Conservation (phyloP, 2,329 filamentous ascomycete genomes). For the Fusarium foetens region DNA sequence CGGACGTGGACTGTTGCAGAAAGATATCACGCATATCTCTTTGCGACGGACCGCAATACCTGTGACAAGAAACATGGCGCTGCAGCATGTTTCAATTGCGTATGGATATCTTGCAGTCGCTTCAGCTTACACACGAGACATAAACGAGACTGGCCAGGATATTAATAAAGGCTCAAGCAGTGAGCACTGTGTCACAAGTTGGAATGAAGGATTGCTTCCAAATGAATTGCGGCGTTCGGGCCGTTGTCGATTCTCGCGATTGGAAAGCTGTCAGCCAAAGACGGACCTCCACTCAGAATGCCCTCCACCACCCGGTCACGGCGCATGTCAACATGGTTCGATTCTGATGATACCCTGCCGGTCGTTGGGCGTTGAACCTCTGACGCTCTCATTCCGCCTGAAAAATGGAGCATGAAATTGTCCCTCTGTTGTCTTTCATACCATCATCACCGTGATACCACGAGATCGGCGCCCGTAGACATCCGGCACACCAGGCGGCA, state of each 20-base stretch:
- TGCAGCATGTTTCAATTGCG: constrained; percentile 9
- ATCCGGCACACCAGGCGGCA: not conserved
- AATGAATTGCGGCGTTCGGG: constrained; percentile 25
- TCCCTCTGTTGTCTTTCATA: not conserved
- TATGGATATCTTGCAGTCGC: not conserved
- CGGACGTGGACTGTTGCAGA: not conserved
- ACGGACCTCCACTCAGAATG: constrained; percentile 17
- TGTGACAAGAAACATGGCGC: constrained; percentile 8
- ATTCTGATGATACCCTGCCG: constrained; percentile 28
- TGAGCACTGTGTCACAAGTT: constrained; percentile 18
- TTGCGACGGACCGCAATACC: constrained; percentile 3
- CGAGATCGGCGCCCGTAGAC: not conserved
- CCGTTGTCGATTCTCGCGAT: constrained; percentile 24
- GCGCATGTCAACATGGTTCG: constrained; percentile 31
- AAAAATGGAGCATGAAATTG: not conserved
- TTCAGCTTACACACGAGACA: constrained; percentile 3
- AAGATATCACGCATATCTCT: not conserved
- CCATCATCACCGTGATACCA: not conserved
- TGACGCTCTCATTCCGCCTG: not conserved
- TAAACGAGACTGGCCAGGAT: not conserved
- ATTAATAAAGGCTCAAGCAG: not conserved
- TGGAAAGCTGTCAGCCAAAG: constrained; percentile 21
- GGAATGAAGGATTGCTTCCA: constrained; percentile 8
- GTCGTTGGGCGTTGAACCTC: constrained; percentile 10
- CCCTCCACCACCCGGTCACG: constrained; percentile 25